Base-by-base conservation (phyloP, 2,329 filamentous ascomycete genomes). In the Colletotrichum navitas region DNA sequence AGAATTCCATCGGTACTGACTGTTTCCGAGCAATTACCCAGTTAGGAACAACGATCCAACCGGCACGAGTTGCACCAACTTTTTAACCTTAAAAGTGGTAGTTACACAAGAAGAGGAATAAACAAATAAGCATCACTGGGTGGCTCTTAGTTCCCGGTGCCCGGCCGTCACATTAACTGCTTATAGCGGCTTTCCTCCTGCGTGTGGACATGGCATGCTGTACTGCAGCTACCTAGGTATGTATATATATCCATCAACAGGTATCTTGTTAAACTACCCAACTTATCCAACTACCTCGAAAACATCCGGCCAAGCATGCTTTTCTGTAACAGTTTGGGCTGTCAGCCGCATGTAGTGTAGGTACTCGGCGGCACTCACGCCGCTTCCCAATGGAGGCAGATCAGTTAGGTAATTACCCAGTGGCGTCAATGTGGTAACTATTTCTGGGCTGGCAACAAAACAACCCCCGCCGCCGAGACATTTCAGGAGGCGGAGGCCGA, bases 71-170 rank as follows among this genome's bases (percentile, higher is more conserved):
- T 36, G 68, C 68, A 62, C 68, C 56, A 67, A 58, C 56, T 56
- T 45, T 45, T 58, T 67, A 62, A 67, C 56, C 56, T 70, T 67
- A 67, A 61, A 16, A 34, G 21, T n/a, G 55, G 34, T 21, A n/a
- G n/a, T n/a, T n/a, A 66, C 54, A n/a, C 7, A 24, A n/a, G 12
- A 5, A 12, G 24, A 24, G 6, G 5, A 41, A 18, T 18, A 47
- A 24, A 5, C 18, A 34, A 34, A 14, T 7, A 52, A 32, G 51
- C 26, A 47, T 6, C 16, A 43, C 55, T 4, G 14, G 36, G 39
- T 39, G 39, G 24, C 59, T 43, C 24, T 2, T 39, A 32, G 32
- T 32, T 68, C 34, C 59, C 49, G n/a, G 26, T 21, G 24, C 43
- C 47, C 29, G 34, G 14, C 58, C 36, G 56, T 36, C 6, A 32